Percentiles rank a stretch among this genome's conserved stretches.
Evolutionary conservation across 2,329 filamentous ascomycete species (phyloP).

Genomic region (Paecilomyces dactylethromorphus): DNA sequence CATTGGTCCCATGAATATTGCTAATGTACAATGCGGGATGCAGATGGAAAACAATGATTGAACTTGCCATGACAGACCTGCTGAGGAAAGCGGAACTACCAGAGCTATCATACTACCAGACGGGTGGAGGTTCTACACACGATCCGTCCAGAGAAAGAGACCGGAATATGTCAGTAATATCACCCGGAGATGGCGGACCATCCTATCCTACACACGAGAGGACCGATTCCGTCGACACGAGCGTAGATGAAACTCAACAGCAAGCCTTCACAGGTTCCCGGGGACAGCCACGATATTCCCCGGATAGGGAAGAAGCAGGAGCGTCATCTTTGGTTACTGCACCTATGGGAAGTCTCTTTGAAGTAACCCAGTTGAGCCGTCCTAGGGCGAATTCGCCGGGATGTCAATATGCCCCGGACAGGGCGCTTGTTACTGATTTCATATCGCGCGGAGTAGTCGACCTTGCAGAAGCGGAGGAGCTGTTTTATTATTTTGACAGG

Average conservation of each 20-base stretch:
- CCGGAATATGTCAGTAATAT: slow-evolving; percentile 27
- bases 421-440: slow-evolving; percentile 40
- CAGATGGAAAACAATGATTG: slow-evolving; percentile 33
- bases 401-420: slow-evolving; percentile 24
- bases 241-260: slow-evolving; percentile 7
- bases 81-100: slow-evolving; percentile 30
- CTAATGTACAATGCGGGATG: slow-evolving; percentile 12
- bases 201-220: slow-evolving; percentile 11
- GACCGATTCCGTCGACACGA: slow-evolving; percentile 10
- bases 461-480: slow-evolving; percentile 35
- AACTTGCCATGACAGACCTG: slow-evolving; percentile 32
- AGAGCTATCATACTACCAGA: slow-evolving; percentile 32
- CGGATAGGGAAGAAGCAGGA: slow-evolving; percentile 29
- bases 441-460: slow-evolving; percentile 45
- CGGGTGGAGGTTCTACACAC: slow-evolving; percentile 21
- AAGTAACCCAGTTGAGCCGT: slow-evolving; percentile 40
- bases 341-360: slow-evolving; percentile 44
- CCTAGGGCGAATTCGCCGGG: slow-evolving; percentile 26
- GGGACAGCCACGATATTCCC: slow-evolving; percentile 26
- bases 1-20: slow-evolving; percentile 26
- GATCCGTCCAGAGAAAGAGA: slow-evolving; percentile 21
- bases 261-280: slow-evolving; percentile 16
- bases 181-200: slow-evolving; percentile 20
- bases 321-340: slow-evolving; percentile 32
- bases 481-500: slow-evolving; percentile 34